Percentiles rank a stretch among this genome's conserved stretches.
phyloP scores from a whole-genome alignment of 345 rosid species.

The Camelina sativa region DNA sequence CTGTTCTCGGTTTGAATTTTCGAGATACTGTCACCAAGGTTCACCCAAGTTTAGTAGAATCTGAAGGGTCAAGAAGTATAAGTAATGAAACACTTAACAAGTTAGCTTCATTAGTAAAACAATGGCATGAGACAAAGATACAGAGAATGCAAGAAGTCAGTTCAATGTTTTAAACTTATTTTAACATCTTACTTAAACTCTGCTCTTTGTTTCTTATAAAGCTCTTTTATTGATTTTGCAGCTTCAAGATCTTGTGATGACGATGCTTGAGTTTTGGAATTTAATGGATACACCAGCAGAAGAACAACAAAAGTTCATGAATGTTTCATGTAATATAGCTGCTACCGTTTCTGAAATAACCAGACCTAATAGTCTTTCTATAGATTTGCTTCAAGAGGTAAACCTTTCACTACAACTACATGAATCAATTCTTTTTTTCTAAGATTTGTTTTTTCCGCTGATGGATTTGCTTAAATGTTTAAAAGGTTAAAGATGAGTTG shows the following conservation, averaged over 20 bases:
- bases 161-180: background rate
- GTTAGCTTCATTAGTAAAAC: constrained; percentile 51
- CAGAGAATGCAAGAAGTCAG: constrained; percentile 86
- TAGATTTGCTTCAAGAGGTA: constrained; percentile 62
- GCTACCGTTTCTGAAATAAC: constrained; percentile 90
- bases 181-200: background rate
- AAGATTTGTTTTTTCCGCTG: background rate
- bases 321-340: constrained; percentile 87
- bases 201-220: background rate
- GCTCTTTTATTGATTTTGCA: constrained; percentile 41
- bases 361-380: constrained; percentile 80
- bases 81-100: constrained; percentile 57
- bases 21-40: constrained; percentile 50
- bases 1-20: constrained; percentile 76
- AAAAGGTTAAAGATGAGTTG: constrained; percentile 82
- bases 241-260: constrained; percentile 95
- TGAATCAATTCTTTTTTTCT: background rate
- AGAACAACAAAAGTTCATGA: constrained; percentile 82
- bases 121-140: constrained; percentile 67
- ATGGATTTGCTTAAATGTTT: constrained; percentile 26
- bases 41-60: constrained; percentile 62
- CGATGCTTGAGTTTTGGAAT: constrained; percentile 91
- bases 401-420: background rate
- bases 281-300: constrained; percentile 95
- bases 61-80: constrained; percentile 57